Base-by-base conservation (phyloP, 1,284 basidiomycete genomes). In the Chalciporus sp. region DNA sequence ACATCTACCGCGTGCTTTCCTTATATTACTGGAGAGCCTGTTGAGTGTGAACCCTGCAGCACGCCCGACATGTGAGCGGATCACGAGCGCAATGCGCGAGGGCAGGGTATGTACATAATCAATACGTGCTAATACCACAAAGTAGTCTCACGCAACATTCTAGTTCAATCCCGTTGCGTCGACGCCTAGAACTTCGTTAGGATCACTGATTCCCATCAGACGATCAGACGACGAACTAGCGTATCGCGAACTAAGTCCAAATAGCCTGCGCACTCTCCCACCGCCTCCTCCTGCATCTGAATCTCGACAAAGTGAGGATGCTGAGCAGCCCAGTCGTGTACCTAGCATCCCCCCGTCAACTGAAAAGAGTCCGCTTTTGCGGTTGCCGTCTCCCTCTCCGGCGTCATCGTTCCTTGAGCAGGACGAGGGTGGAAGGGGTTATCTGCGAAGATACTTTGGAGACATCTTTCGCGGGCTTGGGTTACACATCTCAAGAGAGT, bases 31-130 rank as follows among this genome's bases (percentile, higher is more conserved):
- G 14, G 88, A 92, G 58, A 79, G 80, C 45, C 75, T 95, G 47
- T 71, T 94, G 50, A 80, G 85, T 59, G 74, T 86, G 40, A 72
- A 72, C 4, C 85, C 92, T 0, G 67, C 73, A 7, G 68, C 70
- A 12, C 77, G 94, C 45, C 92, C 92, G 6, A 84, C 84, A 1
- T 86, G 86, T 44, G 88, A 91, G 51, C 82, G 86, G 43, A 86
- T 95, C 5, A 67, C 81, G 12, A 67, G 65, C 27, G 88, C 85
- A 2, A 78, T 92, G 47, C 76, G 79, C 40, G 82, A 87, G 48
- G 88, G 88, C 42, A 81, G 77, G 72, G 88, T 88, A 59, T n/a
- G 79, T 72, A 20, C 42, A 28, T 4, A 9, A 27, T 39, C 26
- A n/a, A 16, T 23, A 49, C 4, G 16, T 4, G 16, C 4, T n/a